Evolutionary conservation across 208 protist species (phyloP).

Genomic region (Wallacemonas sp.): DNA sequence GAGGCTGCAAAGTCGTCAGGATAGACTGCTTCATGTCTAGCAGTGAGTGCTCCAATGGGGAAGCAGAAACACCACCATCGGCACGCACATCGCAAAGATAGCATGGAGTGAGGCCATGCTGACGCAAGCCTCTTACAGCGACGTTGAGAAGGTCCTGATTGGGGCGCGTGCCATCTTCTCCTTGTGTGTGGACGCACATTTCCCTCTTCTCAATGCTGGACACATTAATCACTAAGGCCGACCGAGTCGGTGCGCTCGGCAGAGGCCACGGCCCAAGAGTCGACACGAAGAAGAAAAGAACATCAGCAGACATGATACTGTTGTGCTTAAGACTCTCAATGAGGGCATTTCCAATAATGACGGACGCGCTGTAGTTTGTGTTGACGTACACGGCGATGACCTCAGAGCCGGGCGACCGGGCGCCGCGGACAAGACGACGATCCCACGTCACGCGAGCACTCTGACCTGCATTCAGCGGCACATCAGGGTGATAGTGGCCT

Average conservation of each 20-base stretch:
- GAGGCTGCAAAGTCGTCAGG: constrained; percentile 26
- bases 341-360: constrained; percentile 46
- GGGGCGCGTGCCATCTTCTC: constrained; percentile 58
- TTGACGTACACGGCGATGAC: constrained; percentile 70
- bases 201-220: constrained; percentile 40
- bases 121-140: constrained; percentile 14
- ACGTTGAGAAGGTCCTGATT: constrained; percentile 69
- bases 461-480: constrained; percentile 4
- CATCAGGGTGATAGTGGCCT: constrained; percentile 22
- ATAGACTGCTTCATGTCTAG: constrained; percentile 27
- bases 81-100: constrained; percentile 42
- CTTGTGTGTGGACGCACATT: constrained; percentile 56
- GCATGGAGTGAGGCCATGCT: constrained; percentile 13
- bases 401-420: constrained; percentile 62
- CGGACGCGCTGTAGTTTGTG: constrained; percentile 31
- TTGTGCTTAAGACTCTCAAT: constrained; percentile 31
- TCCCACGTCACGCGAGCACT: constrained; percentile 22
- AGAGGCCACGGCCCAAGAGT: constrained; percentile 44
- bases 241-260: constrained; percentile 45
- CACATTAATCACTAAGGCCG: constrained; percentile 64
- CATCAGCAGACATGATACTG: constrained; percentile 52
- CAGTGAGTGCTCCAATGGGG: constrained; percentile 23
- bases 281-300: constrained; percentile 69
- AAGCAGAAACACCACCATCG: not conserved
- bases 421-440: constrained; percentile 48